Base-by-base conservation (phyloP, 495 filamentous ascomycete genomes). In the Penicillium goetzii region DNA sequence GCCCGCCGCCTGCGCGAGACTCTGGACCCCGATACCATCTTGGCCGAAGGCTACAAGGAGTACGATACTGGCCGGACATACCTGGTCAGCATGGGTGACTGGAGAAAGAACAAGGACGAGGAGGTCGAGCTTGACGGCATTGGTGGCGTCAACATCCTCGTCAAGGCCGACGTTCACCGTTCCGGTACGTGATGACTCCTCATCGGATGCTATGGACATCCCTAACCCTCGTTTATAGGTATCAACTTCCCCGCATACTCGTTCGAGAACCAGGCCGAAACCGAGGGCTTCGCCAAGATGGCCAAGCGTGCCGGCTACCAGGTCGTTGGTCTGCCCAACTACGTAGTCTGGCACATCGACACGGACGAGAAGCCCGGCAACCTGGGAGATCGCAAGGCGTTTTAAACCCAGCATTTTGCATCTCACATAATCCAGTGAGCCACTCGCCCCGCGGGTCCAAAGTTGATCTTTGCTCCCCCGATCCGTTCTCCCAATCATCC, bases 251-350 rank as follows among this genome's bases (percentile, higher is more conserved):
- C 95, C 19, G 86, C 89, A 73, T 99, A 99, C 73, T 85, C 95
- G 17, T 99, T 99, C 76, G 96, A 99, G 78, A 98, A 99, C 77
- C 95, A 99, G 80, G 95, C 95, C 64, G 95, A 99, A 77, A 99
- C 95, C 6, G 95, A 99, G 76, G 95, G 95, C 5, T 99, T 99
- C 71, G 95, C 95, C 49, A 94, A 92, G 74, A 99, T 99, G 95
- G 95, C 95, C 62, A 98, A 97, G 82, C 85, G 94, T 65, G 95
- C 95, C 38, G 94, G 94, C 47, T 98, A 97, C 77, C 83, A 92
- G 70, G 95, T 99, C 38, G 83, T 89, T 60, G 95, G 95, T 36
- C 82, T 99, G 56, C 96, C 95, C 60, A 99, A 99, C 78, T 99
- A 99, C 74, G 87, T 99, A 50, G 93, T 99, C 51, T 99, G 95